Base-by-base conservation (phyloP, 371 early-diverging fungal genomes). In the Zychaea mexicana region DNA sequence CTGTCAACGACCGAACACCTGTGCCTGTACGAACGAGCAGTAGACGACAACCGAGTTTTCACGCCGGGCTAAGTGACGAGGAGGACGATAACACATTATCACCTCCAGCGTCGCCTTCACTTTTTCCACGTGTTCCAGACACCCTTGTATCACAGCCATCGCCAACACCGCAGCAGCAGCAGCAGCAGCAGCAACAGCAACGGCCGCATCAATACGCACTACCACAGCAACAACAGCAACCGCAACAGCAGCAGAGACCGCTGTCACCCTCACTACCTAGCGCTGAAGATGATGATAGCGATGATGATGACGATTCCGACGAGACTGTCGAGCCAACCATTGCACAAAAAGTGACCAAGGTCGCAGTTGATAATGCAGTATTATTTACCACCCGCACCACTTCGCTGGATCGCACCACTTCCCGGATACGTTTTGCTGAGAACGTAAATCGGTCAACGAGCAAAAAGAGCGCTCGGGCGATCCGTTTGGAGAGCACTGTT, bases 341-440 rank as follows among this genome's bases (percentile, higher is more conserved):
- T 0, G 24, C 52, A 24, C 33, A 61, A 19, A 24, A 17, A 30
- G 22, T n/a, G 62, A 71, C 38, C 52, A 60, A 61, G 38, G 45
- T 54, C n/a, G 38, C 63, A 28, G 19, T 62, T 9, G 63, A 62
- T 17, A 52, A 64, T 17, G 38, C 46, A 4, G 57, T 64, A 6
- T 8, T 69, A n/a, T 69, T 65, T 36, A 73, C 77, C 2, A 68
- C 73, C 6, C 56, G 77, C 17, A 66, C 77, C 17, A 77, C 73
- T 52, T 73, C 77, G 5, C 39, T 77, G 19, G 70, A 69, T 30
- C 71, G 77, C 22, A 3, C 21, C 22, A 49, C 19, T 49, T 49
- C 49, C 8, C 49, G 49, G 49, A 49, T 49, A 49, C 49, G 26
- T 8, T 49, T 49, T 49, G 49, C 49, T 24, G 49, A 49, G n/a